Percentiles rank a stretch among this genome's conserved stretches.
Conservation (phyloP, 306 rosid genomes). For the Fagus crenata region DNA sequence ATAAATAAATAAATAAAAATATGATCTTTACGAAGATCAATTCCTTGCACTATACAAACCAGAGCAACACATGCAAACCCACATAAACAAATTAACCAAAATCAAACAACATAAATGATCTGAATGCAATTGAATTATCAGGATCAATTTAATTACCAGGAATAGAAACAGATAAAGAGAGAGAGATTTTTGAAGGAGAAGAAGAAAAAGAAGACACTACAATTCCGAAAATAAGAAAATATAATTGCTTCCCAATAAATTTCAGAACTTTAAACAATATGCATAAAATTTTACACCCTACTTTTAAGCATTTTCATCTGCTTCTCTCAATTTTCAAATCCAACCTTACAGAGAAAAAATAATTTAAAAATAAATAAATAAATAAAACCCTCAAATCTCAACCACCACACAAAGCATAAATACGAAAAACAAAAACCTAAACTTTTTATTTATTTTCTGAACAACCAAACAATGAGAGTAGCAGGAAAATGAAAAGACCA, state of each 20-base stretch:
- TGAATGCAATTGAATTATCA: conserved; percentile 25
- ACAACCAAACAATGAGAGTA: neutral
- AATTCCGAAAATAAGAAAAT: neutral
- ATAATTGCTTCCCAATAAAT: neutral
- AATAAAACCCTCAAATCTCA: neutral
- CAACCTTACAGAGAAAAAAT: too few relatives aligned
- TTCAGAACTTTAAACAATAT: neutral
- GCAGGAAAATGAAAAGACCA: neutral
- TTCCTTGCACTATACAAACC: conserved; percentile 18
- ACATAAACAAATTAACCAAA: conserved; percentile 15
- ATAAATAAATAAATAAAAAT: conserved; percentile 19
- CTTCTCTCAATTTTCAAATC: too few relatives aligned
- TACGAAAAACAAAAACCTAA: neutral
- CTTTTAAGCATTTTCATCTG: too few relatives aligned
- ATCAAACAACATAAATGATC: conserved; percentile 10
- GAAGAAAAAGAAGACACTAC: conserved; percentile 17
- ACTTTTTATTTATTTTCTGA: neutral
- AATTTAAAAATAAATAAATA: neutral
- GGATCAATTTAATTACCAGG: conserved; percentile 36
- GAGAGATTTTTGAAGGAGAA: neutral
- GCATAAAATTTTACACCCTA: too few relatives aligned
- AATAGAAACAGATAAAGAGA: conserved; percentile 28
- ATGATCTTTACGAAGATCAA: conserved; percentile 3
- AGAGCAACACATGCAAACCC: conserved; percentile 32
- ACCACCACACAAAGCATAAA: too few relatives aligned